A percentile compares a stretch with the other conserved stretches of the same genome.
phyloP scores from a whole-genome alignment of 352 stramenopile species.

The Globisporangium paroecandrum region DNA sequence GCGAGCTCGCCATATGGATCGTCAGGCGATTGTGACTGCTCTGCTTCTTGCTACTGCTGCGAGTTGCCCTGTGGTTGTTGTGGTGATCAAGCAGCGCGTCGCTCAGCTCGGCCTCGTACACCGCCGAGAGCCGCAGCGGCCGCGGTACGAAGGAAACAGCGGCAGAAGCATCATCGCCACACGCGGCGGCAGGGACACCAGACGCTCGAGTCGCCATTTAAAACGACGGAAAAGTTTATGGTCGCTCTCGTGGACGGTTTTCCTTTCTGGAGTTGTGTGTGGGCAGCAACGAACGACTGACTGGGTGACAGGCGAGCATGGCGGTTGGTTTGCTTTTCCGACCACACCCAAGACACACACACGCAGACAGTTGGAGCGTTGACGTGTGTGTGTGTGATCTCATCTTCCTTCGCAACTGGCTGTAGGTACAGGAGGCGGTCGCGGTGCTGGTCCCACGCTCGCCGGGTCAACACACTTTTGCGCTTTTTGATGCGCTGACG shows the following conservation, averaged over 20 bases:
- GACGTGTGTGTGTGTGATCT: background rate
- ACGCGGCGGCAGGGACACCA: background rate
- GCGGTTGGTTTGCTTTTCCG: background rate
- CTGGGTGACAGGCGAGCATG: background rate
- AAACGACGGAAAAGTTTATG: background rate
- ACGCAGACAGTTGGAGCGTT: background rate
- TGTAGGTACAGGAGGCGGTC: background rate
- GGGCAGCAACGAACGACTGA: background rate
- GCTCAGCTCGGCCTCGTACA: conserved; percentile 2
- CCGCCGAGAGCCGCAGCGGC: background rate
- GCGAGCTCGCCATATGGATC: conserved; percentile 4
- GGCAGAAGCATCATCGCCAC: background rate
- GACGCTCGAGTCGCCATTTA: background rate
- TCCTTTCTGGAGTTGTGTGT: background rate
- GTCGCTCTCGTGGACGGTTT: background rate
- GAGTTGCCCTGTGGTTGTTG: background rate
- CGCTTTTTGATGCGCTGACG: background rate
- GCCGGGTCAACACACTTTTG: background rate
- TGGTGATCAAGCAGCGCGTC: background rate
- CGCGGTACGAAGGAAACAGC: background rate
- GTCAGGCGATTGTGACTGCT: background rate
- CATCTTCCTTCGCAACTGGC: background rate
- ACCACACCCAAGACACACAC: background rate
- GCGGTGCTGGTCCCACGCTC: background rate
- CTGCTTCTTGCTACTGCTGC: background rate